Evolutionary conservation across 2,329 filamentous ascomycete genomes (phyloP).

Genomic region (Cladosporium sp.): DNA sequence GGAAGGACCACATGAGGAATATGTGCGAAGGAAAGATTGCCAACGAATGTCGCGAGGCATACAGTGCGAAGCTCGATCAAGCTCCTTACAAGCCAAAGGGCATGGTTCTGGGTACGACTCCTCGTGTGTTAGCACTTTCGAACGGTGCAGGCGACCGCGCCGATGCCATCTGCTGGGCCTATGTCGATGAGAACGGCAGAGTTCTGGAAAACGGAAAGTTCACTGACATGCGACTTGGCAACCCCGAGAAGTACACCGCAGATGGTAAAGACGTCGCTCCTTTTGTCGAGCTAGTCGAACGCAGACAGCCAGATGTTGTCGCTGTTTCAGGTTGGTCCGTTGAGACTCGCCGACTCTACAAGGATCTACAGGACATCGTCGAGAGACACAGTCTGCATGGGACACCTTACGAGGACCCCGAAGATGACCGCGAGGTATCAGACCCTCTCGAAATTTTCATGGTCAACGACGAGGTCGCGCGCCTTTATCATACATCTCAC

Average conservation of each 20-base stretch:
- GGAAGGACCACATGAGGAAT: slow-evolving; percentile 90
- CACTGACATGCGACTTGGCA: slow-evolving; percentile 65
- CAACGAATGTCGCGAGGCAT: slow-evolving; percentile 83
- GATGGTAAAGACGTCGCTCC: slow-evolving; percentile 61
- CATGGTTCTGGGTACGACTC: slow-evolving; percentile 80
- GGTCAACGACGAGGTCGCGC: slow-evolving; percentile 95
- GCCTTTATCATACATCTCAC: slow-evolving; percentile 87
- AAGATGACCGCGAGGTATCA: slow-evolving; percentile 64
- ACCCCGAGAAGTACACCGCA: slow-evolving; percentile 62
- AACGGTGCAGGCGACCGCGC: slow-evolving; percentile 76
- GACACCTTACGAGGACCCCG: slow-evolving; percentile 78
- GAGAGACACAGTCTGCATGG: slow-evolving; percentile 72
- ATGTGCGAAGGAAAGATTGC: slow-evolving; percentile 91
- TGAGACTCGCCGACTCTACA: slow-evolving; percentile 78
- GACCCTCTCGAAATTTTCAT: slow-evolving; percentile 84
- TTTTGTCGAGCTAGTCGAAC: slow-evolving; percentile 74
- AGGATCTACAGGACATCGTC: slow-evolving; percentile 74
- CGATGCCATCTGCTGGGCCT: slow-evolving; percentile 85
- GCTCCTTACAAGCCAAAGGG: slow-evolving; percentile 94
- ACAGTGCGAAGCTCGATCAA: slow-evolving; percentile 85
- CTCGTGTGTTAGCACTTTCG: slow-evolving; percentile 80
- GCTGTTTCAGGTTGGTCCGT: slow-evolving; percentile 84
- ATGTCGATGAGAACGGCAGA: slow-evolving; percentile 86
- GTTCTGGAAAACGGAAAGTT: slow-evolving; percentile 88
- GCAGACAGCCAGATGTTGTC: slow-evolving; percentile 82